Conservation (phyloP, 768 basidiomycete species). For the Cubamyces sp. region DNA sequence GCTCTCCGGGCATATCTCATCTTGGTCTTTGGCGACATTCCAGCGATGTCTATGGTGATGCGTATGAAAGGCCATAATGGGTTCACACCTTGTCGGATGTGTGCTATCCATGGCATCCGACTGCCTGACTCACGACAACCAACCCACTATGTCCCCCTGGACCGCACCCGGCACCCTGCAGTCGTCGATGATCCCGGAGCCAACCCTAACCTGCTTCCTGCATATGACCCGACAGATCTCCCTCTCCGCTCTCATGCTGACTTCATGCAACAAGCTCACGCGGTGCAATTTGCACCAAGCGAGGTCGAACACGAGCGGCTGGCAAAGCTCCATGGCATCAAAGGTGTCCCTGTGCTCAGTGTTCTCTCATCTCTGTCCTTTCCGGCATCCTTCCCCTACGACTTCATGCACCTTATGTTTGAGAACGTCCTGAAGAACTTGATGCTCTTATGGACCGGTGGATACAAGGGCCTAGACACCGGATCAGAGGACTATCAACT, state of each 20-base stretch:
- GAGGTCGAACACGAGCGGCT: constrained; percentile 13
- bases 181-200: constrained; percentile 4
- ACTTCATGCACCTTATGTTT: constrained; percentile 54
- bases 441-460: constrained; percentile 44
- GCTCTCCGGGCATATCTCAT: constrained; percentile 37
- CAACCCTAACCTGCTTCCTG: constrained; percentile 28
- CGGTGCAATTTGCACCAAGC: constrained; percentile 20
- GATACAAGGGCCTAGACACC: constrained; percentile 44
- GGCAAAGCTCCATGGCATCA: constrained; percentile 28
- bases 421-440: constrained; percentile 49
- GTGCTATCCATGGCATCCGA: constrained; percentile 39
- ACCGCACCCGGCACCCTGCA: constrained; percentile 29
- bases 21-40: constrained; percentile 40
- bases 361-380: constrained; percentile 40
- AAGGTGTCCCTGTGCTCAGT: constrained; percentile 36
- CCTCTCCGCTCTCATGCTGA: constrained; percentile 49
- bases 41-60: constrained; percentile 35
- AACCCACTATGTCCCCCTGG: constrained; percentile 38
- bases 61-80: constrained; percentile 50
- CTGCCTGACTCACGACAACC: constrained; percentile 10
- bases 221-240: constrained; percentile 40
- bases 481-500: constrained; percentile 37
- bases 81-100: constrained; percentile 41
- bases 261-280: constrained; percentile 40
- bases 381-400: constrained; percentile 46